These are phyloP conservation scores for Biscogniauxia marginata DNA, from an alignment of 2,329 filamentous ascomycete genomes.

Conservation along the genomic window DNA sequence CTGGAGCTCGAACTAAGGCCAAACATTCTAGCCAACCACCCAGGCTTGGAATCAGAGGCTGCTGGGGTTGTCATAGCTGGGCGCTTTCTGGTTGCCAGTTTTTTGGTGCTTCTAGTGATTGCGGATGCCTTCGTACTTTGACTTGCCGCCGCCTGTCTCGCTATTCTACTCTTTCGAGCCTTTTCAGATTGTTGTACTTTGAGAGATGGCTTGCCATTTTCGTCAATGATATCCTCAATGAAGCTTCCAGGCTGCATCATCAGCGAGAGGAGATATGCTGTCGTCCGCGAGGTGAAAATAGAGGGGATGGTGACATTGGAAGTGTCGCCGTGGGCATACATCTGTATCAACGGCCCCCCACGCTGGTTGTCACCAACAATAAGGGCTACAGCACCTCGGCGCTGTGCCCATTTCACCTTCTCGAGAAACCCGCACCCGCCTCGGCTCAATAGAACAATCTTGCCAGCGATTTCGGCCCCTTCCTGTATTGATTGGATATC, in stretches of 20 bases:
- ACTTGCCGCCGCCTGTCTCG: slow-evolving; percentile 31
- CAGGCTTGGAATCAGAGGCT: slow-evolving; percentile 23
- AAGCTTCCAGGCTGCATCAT: slow-evolving; percentile 71
- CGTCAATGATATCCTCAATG: slow-evolving; percentile 58
- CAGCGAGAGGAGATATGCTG: slow-evolving; percentile 87
- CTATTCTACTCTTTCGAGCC: slow-evolving; percentile 36
- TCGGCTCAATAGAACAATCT: slow-evolving; percentile 85
- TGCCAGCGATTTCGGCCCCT: slow-evolving; percentile 87
- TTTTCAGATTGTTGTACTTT: slow-evolving; percentile 52
- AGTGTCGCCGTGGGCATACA: slow-evolving; percentile 97
- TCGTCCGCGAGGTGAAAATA: slow-evolving; percentile 92
- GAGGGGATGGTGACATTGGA: slow-evolving; percentile 93
- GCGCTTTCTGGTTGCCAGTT: slow-evolving; percentile 26
- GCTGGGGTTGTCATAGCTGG: slow-evolving; percentile 17
- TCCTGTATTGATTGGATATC: slow-evolving; percentile 93
- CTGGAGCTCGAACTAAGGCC: slow-evolving; percentile 32
- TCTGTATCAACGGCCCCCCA: slow-evolving; percentile 86
- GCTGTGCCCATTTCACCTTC: slow-evolving; percentile 96
- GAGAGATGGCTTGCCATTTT: slow-evolving; percentile 56
- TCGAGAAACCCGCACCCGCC: slow-evolving; percentile 96
- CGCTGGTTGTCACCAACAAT: slow-evolving; percentile 93
- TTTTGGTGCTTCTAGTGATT: slow-evolving; percentile 25
- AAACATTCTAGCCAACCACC: slow-evolving; percentile 49
- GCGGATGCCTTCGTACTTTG: slow-evolving; percentile 28
- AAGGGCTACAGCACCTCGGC: slow-evolving; percentile 81